Conservation (phyloP, 768 basidiomycete species). For the Baorangia bicolor region DNA sequence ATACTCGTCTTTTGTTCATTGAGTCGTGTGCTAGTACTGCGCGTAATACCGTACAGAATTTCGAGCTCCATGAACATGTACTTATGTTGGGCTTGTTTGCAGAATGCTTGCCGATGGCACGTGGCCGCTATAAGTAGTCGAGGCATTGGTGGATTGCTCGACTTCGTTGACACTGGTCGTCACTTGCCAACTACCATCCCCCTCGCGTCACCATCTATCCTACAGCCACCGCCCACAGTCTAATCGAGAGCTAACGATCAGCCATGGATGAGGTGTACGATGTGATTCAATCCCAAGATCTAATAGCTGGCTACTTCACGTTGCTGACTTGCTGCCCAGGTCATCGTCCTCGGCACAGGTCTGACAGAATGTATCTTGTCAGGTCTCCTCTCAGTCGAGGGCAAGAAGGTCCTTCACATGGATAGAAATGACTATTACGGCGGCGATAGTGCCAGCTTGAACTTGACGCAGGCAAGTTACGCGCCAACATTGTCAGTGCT, state of each 20-base stretch:
- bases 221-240: constrained; percentile 8
- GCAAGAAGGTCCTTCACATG: constrained; percentile 99
- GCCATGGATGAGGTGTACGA: constrained; percentile 99
- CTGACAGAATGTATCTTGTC: constrained; percentile 98
- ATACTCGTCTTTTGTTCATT: background rate
- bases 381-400: constrained; percentile 96
- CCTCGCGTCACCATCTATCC: constrained; percentile 2
- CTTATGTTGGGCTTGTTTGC: constrained; percentile 15
- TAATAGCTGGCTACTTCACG: constrained; percentile 4
- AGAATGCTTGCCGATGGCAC: constrained; percentile 17
- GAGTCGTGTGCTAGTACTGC: background rate
- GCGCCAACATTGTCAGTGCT: constrained; percentile 4
- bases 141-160: background rate
- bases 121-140: constrained; percentile 33
- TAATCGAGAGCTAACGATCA: constrained; percentile 16
- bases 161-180: constrained; percentile 4
- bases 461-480: constrained; percentile 84
- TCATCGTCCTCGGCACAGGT: constrained; percentile 93
- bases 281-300: constrained; percentile 44
- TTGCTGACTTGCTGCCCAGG: constrained; percentile 43
- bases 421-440: constrained; percentile 99
- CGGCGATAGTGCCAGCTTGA: constrained; percentile 94
- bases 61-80: background rate
- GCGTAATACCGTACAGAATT: constrained; percentile 9
- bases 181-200: constrained; percentile 17